These are phyloP conservation scores for Diaporthe helianthi DNA, from an alignment of 2,329 filamentous ascomycete genomes.

Conservation along the genomic window DNA sequence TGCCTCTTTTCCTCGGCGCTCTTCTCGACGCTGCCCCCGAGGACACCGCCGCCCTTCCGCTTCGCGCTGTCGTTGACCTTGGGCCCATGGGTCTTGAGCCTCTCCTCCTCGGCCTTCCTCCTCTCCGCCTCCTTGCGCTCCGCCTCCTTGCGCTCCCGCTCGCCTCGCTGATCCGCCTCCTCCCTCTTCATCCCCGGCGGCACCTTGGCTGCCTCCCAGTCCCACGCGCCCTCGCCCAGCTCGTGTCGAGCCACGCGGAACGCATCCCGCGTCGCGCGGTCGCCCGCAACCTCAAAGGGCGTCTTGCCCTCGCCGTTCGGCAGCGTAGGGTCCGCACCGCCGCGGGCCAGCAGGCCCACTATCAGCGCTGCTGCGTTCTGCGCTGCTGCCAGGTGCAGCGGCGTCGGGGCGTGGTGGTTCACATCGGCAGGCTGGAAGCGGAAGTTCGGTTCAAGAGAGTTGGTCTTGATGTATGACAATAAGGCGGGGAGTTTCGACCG, in stretches of 20 bases:
- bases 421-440: constrained; percentile 74
- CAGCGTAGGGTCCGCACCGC: constrained; percentile 74
- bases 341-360: constrained; percentile 76
- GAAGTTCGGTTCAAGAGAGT: constrained; percentile 75
- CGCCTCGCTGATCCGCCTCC: constrained; percentile 74
- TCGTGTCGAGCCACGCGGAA: constrained; percentile 88
- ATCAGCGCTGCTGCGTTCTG: constrained; percentile 83
- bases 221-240: constrained; percentile 76
- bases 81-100: constrained; percentile 71
- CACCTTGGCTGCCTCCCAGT: constrained; percentile 80
- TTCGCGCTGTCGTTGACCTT: constrained; percentile 52
- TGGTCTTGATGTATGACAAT: constrained; percentile 81
- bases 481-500: constrained; percentile 89
- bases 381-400: constrained; percentile 84
- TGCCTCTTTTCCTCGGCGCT: constrained; percentile 81
- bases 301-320: constrained; percentile 80
- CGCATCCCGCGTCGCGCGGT: constrained; percentile 84
- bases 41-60: constrained; percentile 57
- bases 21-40: constrained; percentile 69
- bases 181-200: constrained; percentile 73
- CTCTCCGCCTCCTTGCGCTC: constrained; percentile 74
- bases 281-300: constrained; percentile 85
- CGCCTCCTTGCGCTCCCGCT: constrained; percentile 73
- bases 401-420: constrained; percentile 81
- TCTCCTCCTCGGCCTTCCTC: constrained; percentile 76